Evolutionary conservation across 139 green algal genomes (phyloP).

Genomic region (Gonium pectorale): DNA sequence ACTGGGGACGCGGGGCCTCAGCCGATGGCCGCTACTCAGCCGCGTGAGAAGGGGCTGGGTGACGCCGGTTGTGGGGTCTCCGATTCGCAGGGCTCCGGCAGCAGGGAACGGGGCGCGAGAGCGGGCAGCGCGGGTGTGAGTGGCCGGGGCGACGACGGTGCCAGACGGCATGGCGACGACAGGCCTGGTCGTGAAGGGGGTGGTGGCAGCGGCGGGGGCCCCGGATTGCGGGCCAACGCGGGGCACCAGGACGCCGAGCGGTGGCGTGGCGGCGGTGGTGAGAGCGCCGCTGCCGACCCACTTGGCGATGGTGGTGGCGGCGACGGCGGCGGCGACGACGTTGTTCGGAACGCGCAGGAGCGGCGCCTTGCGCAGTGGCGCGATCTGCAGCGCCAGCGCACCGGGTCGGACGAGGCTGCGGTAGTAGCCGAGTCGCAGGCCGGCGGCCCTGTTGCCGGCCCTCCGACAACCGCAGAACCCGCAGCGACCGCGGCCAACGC

Average conservation of each 20-base stretch:
- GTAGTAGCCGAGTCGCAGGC: too few species aligned
- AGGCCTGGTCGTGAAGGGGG: background rate
- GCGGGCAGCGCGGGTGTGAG: background rate
- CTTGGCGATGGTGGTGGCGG: background rate
- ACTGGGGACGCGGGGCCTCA: too few species aligned
- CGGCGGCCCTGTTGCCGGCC: too few species aligned
- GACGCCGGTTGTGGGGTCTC: too few species aligned
- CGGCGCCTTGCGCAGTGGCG: conserved; percentile 6
- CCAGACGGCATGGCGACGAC: background rate
- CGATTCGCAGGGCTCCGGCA: too few species aligned
- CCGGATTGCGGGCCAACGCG: background rate
- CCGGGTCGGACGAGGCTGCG: too few species aligned
- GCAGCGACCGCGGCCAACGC: too few species aligned
- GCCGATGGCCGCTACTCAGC: too few species aligned
- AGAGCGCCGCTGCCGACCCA: too few species aligned
- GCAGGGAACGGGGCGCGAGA: background rate
- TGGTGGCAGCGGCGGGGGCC: background rate
- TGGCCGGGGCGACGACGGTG: background rate
- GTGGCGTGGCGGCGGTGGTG: background rate
- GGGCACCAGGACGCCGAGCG: too few species aligned
- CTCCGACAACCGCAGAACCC: too few species aligned
- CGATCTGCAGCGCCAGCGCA: conserved; percentile 1
- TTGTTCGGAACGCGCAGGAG: background rate
- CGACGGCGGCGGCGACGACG: background rate
- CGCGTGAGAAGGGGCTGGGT: too few species aligned